Conservation (phyloP, 495 filamentous ascomycete species). For the Polyplosphaeria fusca region DNA sequence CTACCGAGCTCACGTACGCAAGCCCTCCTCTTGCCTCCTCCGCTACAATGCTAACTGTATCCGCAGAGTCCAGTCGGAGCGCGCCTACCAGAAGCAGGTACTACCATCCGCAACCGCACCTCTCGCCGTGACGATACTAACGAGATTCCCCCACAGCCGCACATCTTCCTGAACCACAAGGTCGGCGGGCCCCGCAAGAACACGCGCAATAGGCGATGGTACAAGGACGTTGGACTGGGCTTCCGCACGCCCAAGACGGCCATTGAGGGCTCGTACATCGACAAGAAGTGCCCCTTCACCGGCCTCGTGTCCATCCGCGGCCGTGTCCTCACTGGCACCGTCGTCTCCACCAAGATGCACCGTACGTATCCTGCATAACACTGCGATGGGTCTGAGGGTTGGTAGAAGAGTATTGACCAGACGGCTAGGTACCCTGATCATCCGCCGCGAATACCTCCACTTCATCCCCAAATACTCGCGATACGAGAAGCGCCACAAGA, state of each 20-base stretch:
- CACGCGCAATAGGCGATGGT: conserved; percentile 89
- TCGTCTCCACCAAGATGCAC: conserved; percentile 99
- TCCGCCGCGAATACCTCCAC: conserved; percentile 99
- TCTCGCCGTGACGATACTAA: no score
- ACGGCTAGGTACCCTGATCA: conserved; percentile 68
- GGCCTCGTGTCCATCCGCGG: conserved; percentile 97
- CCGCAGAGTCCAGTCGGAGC: conserved; percentile 82
- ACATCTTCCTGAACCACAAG: conserved; percentile 94
- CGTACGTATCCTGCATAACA: conserved; percentile 47
- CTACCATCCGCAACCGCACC: background rate
- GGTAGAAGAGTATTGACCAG: background rate
- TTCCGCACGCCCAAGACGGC: conserved; percentile 97
- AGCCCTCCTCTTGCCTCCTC: background rate
- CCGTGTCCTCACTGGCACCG: conserved; percentile 98
- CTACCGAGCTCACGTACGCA: conserved; percentile 78
- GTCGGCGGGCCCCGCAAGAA: conserved; percentile 62
- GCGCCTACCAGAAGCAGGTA: conserved; percentile 81
- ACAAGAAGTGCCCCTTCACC: conserved; percentile 99
- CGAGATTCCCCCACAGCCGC: conserved; percentile 81
- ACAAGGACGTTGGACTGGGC: conserved; percentile 98
- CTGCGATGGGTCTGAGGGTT: no score
- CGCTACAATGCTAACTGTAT: conserved; percentile 8
- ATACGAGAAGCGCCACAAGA: conserved; percentile 99
- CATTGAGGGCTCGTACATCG: conserved; percentile 98
- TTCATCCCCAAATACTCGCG: conserved; percentile 97